Base-by-base conservation (phyloP, 768 basidiomycete genomes). In the Asterophora lycoperdoides region DNA sequence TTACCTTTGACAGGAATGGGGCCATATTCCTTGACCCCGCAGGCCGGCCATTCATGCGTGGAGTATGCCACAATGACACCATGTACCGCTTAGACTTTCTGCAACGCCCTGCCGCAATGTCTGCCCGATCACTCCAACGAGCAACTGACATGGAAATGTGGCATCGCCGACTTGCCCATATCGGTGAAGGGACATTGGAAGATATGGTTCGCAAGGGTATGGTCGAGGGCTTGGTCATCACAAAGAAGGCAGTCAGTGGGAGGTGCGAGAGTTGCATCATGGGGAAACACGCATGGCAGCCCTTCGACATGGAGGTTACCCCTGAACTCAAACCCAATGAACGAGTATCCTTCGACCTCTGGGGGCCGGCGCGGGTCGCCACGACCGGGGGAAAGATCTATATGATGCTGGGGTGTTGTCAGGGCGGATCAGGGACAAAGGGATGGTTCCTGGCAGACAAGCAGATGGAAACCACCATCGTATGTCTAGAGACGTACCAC, bases 91-190 rank as follows among this genome's bases (percentile, higher is more conserved):
- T 41, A 13, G 23, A 28, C 8, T 41, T 41, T 30, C 14, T 5
- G 26, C 29, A 29, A 41, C 41, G 5, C 29, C 41, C 41, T 2
- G 8, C 29, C 20, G 41, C 41, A 2, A 5, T 41, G 14, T 28
- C 41, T 5, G 41, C 41, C 2, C 23, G 41, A 3, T 41, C 41
- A 19, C 41, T 41, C 2, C 28, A 11, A 3, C 41, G 41, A 3
- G 14, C 40, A 4, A 18, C 23, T 20, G 19, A 34, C 33, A 18
- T 48, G 8, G 40, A 48, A n/a, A 48, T 39, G 10, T 47, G 46
- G 46, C 46, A 47, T 20, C n/a, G 39, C 6, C 38, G 46, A 18
- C 46, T 47, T 8, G 2, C 40, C 41, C 33, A 23, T 41, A 3
- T n/a, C n/a, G n/a, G n/a, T n/a, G n/a, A n/a, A n/a, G n/a, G n/a